Evolutionary conservation across 108 stramenopile species (phyloP).

Genomic region (Fragilariopsis cylindrus): DNA sequence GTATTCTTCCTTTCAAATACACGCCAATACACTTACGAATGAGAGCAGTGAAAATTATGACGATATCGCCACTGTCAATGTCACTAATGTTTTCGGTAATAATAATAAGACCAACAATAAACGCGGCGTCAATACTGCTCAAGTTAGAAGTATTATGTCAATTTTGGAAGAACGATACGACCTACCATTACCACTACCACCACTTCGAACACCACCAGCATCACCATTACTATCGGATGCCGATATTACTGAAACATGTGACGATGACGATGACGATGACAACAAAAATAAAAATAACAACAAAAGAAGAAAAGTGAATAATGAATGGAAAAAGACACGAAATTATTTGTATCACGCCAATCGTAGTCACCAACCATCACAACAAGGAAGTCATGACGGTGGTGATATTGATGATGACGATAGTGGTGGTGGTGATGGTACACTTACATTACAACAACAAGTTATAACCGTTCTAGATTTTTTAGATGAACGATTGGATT

Average conservation of each 20-base stretch:
- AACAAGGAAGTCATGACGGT: too few relatives aligned
- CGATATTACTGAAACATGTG: too few relatives aligned
- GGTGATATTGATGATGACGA: background rate
- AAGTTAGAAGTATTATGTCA: slow-evolving; percentile 9
- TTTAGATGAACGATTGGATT: slow-evolving; percentile 42
- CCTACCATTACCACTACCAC: too few relatives aligned
- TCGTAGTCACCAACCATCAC: background rate
- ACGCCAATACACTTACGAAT: too few relatives aligned
- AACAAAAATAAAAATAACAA: background rate
- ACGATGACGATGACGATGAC: background rate
- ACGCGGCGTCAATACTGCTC: background rate
- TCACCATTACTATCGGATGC: too few relatives aligned
- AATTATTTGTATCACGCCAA: slow-evolving; percentile 10
- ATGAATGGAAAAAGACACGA: slow-evolving; percentile 19
- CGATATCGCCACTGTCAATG: too few relatives aligned
- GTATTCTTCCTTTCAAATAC: too few relatives aligned
- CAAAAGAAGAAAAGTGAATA: background rate
- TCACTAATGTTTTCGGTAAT: too few relatives aligned
- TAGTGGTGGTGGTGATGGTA: background rate
- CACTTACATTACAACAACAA: slow-evolving; percentile 18
- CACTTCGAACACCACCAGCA: too few relatives aligned
- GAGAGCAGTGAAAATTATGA: too few relatives aligned
- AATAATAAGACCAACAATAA: background rate
- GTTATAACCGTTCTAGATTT: slow-evolving; percentile 59
- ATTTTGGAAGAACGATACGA: slow-evolving; percentile 23